Evolutionary conservation across 371 early-diverging fungal genomes (phyloP).

Genomic region (Rhizomucor miehei): DNA sequence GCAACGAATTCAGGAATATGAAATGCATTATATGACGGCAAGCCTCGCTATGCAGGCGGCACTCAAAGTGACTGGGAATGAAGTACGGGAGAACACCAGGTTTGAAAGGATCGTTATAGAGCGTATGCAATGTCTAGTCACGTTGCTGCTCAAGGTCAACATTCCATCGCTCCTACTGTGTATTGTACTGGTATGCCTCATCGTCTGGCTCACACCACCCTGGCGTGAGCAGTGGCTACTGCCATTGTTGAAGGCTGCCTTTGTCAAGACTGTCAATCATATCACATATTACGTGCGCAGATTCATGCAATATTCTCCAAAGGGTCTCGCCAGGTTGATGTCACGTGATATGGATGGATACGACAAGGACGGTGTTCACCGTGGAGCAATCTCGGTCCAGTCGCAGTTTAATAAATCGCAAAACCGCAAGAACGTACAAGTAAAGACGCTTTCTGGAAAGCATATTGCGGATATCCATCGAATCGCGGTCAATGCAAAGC

Average conservation of each 20-base stretch:
- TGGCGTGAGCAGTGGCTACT: constrained; percentile 24
- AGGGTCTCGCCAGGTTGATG: constrained; percentile 3
- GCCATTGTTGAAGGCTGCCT: constrained; percentile 19
- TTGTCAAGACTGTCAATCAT: constrained; percentile 8
- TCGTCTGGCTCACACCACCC: constrained; percentile 30
- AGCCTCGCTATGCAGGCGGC: not conserved
- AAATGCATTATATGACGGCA: constrained; percentile 13
- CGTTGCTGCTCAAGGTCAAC: constrained; percentile 16
- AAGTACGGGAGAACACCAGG: constrained; percentile 4
- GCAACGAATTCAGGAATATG: constrained; percentile 4
- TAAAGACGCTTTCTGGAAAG: constrained; percentile 31
- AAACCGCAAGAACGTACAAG: constrained; percentile 17
- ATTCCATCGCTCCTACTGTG: constrained; percentile 28
- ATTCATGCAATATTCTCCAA: constrained; percentile 9
- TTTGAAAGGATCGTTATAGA: constrained; percentile 9
- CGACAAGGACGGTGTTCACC: constrained; percentile 31
- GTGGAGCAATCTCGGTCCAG: constrained; percentile 38
- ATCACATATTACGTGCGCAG: constrained; percentile 8
- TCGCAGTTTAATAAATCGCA: constrained; percentile 24
- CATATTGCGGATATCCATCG: constrained; percentile 30
- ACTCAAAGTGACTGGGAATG: not conserved
- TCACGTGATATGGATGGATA: constrained; percentile 21
- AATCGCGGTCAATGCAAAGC: constrained; percentile 16
- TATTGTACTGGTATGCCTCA: constrained; percentile 21
- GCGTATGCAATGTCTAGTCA: not conserved